These are phyloP conservation scores for Russula sp. DNA, from an alignment of 768 basidiomycete species.

Conservation along the genomic window DNA sequence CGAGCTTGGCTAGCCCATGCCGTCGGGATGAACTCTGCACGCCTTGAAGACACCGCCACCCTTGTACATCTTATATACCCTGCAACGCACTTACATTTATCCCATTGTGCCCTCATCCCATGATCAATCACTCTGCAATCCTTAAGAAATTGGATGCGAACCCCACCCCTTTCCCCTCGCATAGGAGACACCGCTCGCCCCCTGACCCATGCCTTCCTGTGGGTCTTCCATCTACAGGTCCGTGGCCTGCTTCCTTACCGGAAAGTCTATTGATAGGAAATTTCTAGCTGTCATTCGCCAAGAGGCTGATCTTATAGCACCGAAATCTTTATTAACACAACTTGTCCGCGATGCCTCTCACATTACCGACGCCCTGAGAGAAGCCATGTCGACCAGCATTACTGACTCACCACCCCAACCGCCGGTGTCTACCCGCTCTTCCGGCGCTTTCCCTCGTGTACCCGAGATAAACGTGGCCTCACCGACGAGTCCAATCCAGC, in stretches of 20 bases:
- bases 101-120: slow-evolving; percentile 1
- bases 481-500: slow-evolving; percentile 24
- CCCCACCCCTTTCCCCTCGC: not conserved
- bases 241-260: slow-evolving; percentile 31
- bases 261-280: slow-evolving; percentile 27
- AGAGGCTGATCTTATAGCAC: slow-evolving; percentile 61
- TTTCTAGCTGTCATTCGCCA: slow-evolving; percentile 62
- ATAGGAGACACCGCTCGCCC: slow-evolving; percentile 41
- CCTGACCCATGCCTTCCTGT: slow-evolving; percentile 61
- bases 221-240: slow-evolving; percentile 66
- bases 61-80: slow-evolving; percentile 6
- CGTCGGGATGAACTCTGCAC: slow-evolving; percentile 1
- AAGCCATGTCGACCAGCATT: slow-evolving; percentile 34
- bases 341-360: slow-evolving; percentile 36
- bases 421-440: slow-evolving; percentile 9
- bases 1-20: slow-evolving; percentile 5
- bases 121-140: slow-evolving; percentile 27
- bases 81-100: not conserved
- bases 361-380: slow-evolving; percentile 33
- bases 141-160: slow-evolving; percentile 23
- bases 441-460: no score
- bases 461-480: slow-evolving; percentile 14
- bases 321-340: slow-evolving; percentile 55
- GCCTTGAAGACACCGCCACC: slow-evolving; percentile 8
- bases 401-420: slow-evolving; percentile 38